phyloP scores from a whole-genome alignment of 2,329 filamentous ascomycete genomes.

The Teratosphaeria destructans region DNA sequence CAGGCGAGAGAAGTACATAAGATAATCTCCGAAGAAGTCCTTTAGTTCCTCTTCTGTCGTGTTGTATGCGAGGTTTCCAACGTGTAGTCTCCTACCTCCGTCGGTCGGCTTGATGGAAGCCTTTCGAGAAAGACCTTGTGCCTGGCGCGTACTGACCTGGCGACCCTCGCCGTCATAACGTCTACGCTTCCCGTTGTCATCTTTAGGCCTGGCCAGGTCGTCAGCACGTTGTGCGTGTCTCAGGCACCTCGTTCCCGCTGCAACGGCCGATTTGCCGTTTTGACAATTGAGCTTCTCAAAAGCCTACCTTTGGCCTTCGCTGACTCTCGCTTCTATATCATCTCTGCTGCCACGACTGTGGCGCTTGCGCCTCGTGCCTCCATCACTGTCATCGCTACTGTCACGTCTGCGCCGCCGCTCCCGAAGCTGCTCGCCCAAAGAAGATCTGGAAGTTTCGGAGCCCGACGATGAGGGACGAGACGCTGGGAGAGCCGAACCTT shows the following conservation, averaged over 20 bases:
- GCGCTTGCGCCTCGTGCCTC: neutral
- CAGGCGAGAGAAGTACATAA: constrained; percentile 65
- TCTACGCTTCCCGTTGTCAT: neutral
- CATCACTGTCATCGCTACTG: neutral
- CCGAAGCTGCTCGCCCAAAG: neutral
- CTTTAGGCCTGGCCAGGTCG: neutral
- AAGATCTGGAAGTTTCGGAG: neutral
- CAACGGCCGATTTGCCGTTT: too few relatives aligned
- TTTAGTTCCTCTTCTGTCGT: constrained; percentile 99
- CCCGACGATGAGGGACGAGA: neutral
- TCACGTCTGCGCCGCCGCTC: neutral
- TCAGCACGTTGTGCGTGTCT: neutral
- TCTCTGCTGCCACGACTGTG: neutral
- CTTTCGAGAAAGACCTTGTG: neutral
- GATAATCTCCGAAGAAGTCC: constrained; percentile 98
- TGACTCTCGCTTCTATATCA: neutral
- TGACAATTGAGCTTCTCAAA: too few relatives aligned
- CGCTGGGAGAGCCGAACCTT: neutral
- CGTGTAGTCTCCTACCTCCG: constrained; percentile 98
- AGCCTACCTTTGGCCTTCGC: neutral
- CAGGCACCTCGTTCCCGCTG: too few relatives aligned
- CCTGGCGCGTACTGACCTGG: neutral
- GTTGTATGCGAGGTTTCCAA: constrained; percentile 99
- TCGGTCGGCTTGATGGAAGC: constrained; percentile 57
- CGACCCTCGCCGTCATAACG: neutral